Base-by-base conservation (phyloP, 2,329 filamentous ascomycete genomes). In the Aspergillus pseudoterreus region DNA sequence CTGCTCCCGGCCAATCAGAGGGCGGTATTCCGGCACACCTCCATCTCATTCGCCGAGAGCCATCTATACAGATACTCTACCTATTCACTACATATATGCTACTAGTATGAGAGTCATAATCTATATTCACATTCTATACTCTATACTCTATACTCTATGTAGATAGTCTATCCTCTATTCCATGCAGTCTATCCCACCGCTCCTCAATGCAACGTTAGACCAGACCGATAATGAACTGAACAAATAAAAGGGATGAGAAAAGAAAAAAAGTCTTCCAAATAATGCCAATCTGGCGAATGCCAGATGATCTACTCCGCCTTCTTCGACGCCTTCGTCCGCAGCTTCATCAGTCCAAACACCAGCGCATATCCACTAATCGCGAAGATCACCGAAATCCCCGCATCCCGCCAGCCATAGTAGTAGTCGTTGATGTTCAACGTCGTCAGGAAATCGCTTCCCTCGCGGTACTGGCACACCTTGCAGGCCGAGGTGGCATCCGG, bases 371-470 rank as follows among this genome's bases (percentile, higher is more conserved):
- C 79, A 50, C 75, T 78, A 36, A 82, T 53, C 1, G 73, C 78
- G 57, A 85, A 85, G 4, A 82, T 69, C 1, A 78, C 79, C 2
- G 80, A 76, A 44, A 87, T 82, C 0, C 63, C 85, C 0, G 82
- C 81, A 66, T 88, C 77, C 45, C 86, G 76, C 86, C 86, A 89
- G 0, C 83, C 85, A 57, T 83, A 83, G 54, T 76, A 81, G 57
- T 86, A 82, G 4, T 82, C 75, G 1, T 74, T 73, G 6, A 88
- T 59, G 61, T 87, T 86, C 11, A 88, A 56, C 0, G 75, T 81
- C 2, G 67, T 59, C 2, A 88, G 64, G 56, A 85, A 88, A 51
- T 86, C 84, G 5, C 77, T 73, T 0, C 83, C 85, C 15, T 62
- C 68, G 1, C 65, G 67, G 63, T 82, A 88, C 55, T 82, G 74